Base-by-base conservation (phyloP, 768 basidiomycete species). In the Trametes maxima region DNA sequence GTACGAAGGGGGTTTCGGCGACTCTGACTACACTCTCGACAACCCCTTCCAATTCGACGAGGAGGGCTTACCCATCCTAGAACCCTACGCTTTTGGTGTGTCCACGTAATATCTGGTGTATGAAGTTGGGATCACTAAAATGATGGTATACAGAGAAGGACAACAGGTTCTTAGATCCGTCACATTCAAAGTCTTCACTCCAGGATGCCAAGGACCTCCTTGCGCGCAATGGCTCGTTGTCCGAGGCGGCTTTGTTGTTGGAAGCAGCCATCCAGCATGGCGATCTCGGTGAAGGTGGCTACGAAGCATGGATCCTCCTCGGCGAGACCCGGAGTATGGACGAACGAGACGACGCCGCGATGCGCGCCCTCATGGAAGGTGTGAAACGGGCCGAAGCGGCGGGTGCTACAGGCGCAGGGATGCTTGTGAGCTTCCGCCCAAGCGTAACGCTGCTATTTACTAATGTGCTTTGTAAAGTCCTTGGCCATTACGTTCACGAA, bases 401-500 rank as follows among this genome's bases (percentile, higher is more conserved):
- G 17, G 86, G 86, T 28, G 82, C 81, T n/a, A 70, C 79, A 5
- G 89, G 89, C 19, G 80, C 78, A 42, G 92, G 92, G 54, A 90
- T 89, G 87, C 73, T 92, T 68, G 91, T 90, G 74, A 57, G 86
- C 77, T 19, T 51, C 35, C 42, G 33, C 53, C n/a, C 19, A 37
- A 1, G 12, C 5, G 37, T 11, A 5, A 11, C 8, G 8, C 8
- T 47, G 37, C 13, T 5, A 16, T 25, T 16, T 14, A 6, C 49
- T 51, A 6, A 39, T 14, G 4, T 12, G 3, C 10, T 51, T 25
- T 36, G 53, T 39, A 36, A 68, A 98, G 95, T 94, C 94, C 6
- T 83, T 98, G 36, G 95, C 96, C 1, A 94, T 98, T 64, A 94
- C 94, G 10, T 98, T 92, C 73, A 96, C 95, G 35, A 99, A 98